These are phyloP conservation scores for Gonium pectorale DNA, from an alignment of 139 green algal genomes.

Conservation along the genomic window DNA sequence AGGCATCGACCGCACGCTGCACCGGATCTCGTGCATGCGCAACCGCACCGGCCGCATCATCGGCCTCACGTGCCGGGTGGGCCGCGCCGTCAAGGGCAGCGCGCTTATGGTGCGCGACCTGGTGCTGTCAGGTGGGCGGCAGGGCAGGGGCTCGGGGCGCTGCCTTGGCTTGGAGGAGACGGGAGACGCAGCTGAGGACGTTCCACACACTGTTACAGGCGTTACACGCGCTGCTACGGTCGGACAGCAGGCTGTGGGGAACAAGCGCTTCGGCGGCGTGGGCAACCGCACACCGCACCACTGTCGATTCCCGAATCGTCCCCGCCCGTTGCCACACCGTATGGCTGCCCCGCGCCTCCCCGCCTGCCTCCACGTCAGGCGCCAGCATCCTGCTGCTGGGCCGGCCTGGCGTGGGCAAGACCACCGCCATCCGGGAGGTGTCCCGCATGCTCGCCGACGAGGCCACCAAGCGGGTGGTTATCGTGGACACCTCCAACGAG, in stretches of 20 bases:
- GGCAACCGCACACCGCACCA: too few relatives aligned
- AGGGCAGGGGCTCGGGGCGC: too few relatives aligned
- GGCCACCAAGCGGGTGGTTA: conserved; percentile 82
- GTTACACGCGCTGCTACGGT: too few relatives aligned
- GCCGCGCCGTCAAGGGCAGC: conserved; percentile 91
- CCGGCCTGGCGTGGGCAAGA: conserved; percentile 95
- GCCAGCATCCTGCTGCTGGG: conserved; percentile 81
- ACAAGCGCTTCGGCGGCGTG: too few relatives aligned
- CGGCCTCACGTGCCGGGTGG: conserved; percentile 96
- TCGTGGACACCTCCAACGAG: conserved; percentile 95
- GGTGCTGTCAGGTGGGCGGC: conserved; percentile 58
- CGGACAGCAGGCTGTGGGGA: too few relatives aligned
- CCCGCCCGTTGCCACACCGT: too few relatives aligned
- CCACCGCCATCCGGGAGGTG: conserved; percentile 84
- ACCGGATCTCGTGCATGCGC: conserved; percentile 92
- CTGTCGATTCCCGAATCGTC: too few relatives aligned
- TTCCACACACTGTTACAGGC: too few relatives aligned
- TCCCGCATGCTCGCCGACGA: conserved; percentile 88
- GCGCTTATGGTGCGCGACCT: conserved; percentile 95
- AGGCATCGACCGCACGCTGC: conserved; percentile 94
- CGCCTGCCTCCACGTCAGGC: conserved; percentile 53
- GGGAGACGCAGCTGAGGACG: too few relatives aligned
- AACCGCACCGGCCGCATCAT: conserved; percentile 91
- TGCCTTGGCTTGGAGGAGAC: too few relatives aligned
- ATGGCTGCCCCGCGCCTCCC: too few relatives aligned